Base-by-base conservation (phyloP, 768 basidiomycete genomes). In the Psilocybe subaeruginosa region DNA sequence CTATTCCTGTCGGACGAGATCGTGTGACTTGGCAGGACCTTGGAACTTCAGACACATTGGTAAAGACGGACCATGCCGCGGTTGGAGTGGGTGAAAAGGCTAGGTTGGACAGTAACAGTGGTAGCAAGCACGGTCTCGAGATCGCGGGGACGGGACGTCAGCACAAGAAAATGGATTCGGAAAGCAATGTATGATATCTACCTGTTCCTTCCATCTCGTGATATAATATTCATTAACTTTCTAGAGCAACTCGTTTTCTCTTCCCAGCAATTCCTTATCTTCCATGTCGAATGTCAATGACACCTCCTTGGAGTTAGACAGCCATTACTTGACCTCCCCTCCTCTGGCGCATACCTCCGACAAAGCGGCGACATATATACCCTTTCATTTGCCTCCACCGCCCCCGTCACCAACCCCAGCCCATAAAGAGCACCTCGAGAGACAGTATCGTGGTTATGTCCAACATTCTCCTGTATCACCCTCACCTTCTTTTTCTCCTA, bases 371-470 rank as follows among this genome's bases (percentile, higher is more conserved):
- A 47, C 62, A 0, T 57, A 66, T 39, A 46, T 64, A 46, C 66
- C 63, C 14, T 65, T 65, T 35, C 66, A 62, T 41, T 50, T 65
- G 2, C 63, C 62, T 30, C 66, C 65, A 6, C 66, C 68, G 6
- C 68, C 67, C 2, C 64, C 67, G 9, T 68, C 65, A 29, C 64
- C 65, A 16, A 67, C 68, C n/a, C 57, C 63, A 3, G 63, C 61
- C 5, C 55, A 64, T 23, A 66, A 66, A 31, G 48, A 63, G 9
- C 53, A 58, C n/a, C 19, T 64, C 41, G 62, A 52, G 30, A 47
- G 62, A 16, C 56, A 61, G 31, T 60, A 60, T 30, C 51, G 63
- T 23, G 57, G 59, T 5, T 29, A 39, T 14, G 14, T 23, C 3
- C 61, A 61, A n/a, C 47, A 50, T 19, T 64, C 66, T 19, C 66